phyloP scores from a whole-genome alignment of 140 eudicot genomes.

The Anethum foeniculum region DNA sequence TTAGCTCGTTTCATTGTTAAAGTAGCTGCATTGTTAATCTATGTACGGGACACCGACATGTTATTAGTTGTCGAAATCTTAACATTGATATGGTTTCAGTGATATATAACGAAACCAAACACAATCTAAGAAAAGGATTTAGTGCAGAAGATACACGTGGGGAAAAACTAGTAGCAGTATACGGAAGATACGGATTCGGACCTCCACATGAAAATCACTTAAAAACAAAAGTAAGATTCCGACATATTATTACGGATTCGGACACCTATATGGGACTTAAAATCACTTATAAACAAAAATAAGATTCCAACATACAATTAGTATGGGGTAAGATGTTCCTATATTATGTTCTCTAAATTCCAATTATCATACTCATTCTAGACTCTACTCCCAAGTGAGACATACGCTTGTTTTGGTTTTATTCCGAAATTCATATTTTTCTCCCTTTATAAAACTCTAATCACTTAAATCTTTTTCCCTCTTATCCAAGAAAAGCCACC shows the following conservation, averaged over 20 bases:
- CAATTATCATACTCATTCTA: neutral
- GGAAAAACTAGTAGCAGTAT: neutral
- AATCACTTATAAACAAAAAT: neutral
- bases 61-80: neutral
- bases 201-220: too few relatives aligned
- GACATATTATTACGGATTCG: too few relatives aligned
- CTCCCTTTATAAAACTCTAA: neutral
- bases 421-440: too few relatives aligned
- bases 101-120: neutral
- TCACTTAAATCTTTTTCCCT: neutral
- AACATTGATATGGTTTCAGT: neutral
- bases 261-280: neutral
- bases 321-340: neutral
- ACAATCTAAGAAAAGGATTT: neutral
- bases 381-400: neutral
- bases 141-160: neutral
- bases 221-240: too few relatives aligned
- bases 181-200: neutral
- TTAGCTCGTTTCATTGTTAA: constrained; percentile 28
- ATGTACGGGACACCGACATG: neutral
- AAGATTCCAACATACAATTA: neutral
- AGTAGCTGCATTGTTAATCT: constrained; percentile 66
- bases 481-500: neutral
- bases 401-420: neutral
- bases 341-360: neutral